phyloP scores from a whole-genome alignment of 108 stramenopile species.

The Phaeodactylum tricornutum region DNA sequence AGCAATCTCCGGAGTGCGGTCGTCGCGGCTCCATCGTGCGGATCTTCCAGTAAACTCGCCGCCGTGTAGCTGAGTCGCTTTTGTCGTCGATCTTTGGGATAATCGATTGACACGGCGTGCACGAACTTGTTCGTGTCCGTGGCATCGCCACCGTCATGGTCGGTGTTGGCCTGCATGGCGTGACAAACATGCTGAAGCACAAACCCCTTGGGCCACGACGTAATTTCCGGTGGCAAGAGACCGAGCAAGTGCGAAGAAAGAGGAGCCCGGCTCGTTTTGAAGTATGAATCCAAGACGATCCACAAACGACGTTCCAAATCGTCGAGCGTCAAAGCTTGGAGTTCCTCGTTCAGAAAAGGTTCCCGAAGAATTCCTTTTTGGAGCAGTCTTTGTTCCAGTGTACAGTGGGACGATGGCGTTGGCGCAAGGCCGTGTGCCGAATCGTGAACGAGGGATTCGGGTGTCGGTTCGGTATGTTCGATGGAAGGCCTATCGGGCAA shows the following conservation, averaged over 20 bases:
- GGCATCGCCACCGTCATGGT: background rate
- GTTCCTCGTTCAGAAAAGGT: slow-evolving; percentile 3
- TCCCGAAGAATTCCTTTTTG: slow-evolving; percentile 29
- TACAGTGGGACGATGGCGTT: slow-evolving; percentile 1
- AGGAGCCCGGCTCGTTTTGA: slow-evolving; percentile 21
- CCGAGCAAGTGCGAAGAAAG: slow-evolving; percentile 34
- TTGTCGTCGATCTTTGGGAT: slow-evolving; percentile 55
- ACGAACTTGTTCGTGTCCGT: slow-evolving; percentile 17
- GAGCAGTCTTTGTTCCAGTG: slow-evolving; percentile 38
- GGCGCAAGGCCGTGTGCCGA: too few relatives aligned
- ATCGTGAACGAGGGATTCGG: background rate
- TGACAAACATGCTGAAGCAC: slow-evolving; percentile 13
- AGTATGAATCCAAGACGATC: slow-evolving; percentile 45
- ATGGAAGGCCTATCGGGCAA: too few relatives aligned
- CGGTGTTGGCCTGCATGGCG: background rate
- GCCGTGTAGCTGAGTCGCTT: slow-evolving; percentile 49
- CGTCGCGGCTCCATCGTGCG: background rate
- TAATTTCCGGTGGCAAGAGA: slow-evolving; percentile 38
- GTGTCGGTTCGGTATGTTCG: background rate
- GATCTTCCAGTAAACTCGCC: slow-evolving; percentile 35
- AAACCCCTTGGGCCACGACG: slow-evolving; percentile 20
- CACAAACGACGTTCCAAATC: slow-evolving; percentile 50
- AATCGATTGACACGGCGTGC: slow-evolving; percentile 24
- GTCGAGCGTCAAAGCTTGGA: slow-evolving; percentile 21
- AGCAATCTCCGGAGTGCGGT: too few relatives aligned